These are phyloP conservation scores for Mariannaea elegans DNA, from an alignment of 2,329 filamentous ascomycete species.

Conservation along the genomic window DNA sequence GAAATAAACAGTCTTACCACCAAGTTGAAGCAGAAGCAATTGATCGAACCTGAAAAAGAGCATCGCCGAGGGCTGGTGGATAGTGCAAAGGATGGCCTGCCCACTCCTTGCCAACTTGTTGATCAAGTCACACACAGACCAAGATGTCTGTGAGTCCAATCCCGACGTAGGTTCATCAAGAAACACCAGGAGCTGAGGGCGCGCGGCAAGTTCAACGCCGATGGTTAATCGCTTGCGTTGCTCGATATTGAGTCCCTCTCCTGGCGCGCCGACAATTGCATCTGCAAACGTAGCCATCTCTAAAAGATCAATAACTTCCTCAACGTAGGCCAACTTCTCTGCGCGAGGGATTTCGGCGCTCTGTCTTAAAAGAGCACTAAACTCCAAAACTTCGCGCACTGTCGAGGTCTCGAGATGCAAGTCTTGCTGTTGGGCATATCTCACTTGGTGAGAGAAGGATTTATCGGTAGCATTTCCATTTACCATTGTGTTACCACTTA, in stretches of 20 bases:
- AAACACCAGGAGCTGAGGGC: conserved; percentile 57
- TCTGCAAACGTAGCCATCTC: conserved; percentile 63
- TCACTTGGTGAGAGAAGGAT: conserved; percentile 74
- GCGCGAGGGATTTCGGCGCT: conserved; percentile 49
- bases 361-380: conserved; percentile 53
- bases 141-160: conserved; percentile 67
- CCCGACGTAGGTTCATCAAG: conserved; percentile 60
- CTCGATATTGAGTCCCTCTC: conserved; percentile 55
- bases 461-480: conserved; percentile 69
- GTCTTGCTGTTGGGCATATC: conserved; percentile 75
- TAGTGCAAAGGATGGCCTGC: conserved; percentile 58
- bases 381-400: conserved; percentile 48
- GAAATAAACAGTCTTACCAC: conserved; percentile 26
- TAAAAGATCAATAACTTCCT: conserved; percentile 60
- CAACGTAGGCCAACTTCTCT: conserved; percentile 60
- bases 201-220: conserved; percentile 53
- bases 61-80: conserved; percentile 54
- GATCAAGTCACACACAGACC: conserved; percentile 75
- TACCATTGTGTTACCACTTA: conserved; percentile 72
- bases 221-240: conserved; percentile 60
- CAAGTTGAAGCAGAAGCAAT: conserved; percentile 53
- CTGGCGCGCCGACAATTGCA: conserved; percentile 55
- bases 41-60: conserved; percentile 58
- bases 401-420: conserved; percentile 52
- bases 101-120: conserved; percentile 64